These are phyloP conservation scores for Yamadazyma ubonensis DNA, from an alignment of 805 yeast species.

Conservation along the genomic window DNA sequence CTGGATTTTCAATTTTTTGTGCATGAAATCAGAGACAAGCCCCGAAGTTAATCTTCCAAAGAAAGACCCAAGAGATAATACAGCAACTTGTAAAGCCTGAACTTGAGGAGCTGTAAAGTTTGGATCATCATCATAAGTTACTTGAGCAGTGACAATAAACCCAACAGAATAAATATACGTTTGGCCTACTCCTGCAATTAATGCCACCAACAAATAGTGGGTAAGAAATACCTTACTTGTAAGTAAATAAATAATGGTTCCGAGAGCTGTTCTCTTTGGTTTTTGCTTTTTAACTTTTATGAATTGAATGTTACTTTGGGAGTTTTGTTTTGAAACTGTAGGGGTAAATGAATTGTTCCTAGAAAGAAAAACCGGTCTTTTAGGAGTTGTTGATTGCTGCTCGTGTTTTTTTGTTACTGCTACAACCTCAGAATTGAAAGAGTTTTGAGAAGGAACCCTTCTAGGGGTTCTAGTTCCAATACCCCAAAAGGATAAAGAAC, in stretches of 20 bases:
- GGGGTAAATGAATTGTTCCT: conserved; percentile 10
- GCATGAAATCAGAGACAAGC: conserved; percentile 58
- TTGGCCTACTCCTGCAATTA: conserved; percentile 65
- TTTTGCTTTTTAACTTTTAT: conserved; percentile 8
- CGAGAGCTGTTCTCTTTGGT: conserved; percentile 15
- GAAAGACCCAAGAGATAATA: conserved; percentile 63
- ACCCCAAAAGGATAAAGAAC: conserved; percentile 43
- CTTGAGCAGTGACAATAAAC: conserved; percentile 55
- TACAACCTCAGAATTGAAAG: conserved; percentile 17
- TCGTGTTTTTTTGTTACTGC: conserved; percentile 14
- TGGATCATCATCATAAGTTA: conserved; percentile 21
- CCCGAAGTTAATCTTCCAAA: conserved; percentile 66
- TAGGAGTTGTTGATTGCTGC: conserved; percentile 2
- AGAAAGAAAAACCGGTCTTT: conserved; percentile 10
- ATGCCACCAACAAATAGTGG: conserved; percentile 55
- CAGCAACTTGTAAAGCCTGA: conserved; percentile 72
- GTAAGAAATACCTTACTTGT: conserved; percentile 40
- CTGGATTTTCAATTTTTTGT: conserved; percentile 51
- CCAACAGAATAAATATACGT: conserved; percentile 74
- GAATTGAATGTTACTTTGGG: not conserved
- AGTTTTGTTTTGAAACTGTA: conserved; percentile 1
- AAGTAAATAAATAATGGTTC: conserved; percentile 22
- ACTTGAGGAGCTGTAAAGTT: conserved; percentile 26
- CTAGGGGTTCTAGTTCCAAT: conserved; percentile 33
- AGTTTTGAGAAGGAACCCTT: conserved; percentile 14